Evolutionary conservation across 2,329 filamentous ascomycete genomes (phyloP), one percentile per base, ranked within the genome.

Genomic region (Coccinonectria pachysandricola): DNA sequence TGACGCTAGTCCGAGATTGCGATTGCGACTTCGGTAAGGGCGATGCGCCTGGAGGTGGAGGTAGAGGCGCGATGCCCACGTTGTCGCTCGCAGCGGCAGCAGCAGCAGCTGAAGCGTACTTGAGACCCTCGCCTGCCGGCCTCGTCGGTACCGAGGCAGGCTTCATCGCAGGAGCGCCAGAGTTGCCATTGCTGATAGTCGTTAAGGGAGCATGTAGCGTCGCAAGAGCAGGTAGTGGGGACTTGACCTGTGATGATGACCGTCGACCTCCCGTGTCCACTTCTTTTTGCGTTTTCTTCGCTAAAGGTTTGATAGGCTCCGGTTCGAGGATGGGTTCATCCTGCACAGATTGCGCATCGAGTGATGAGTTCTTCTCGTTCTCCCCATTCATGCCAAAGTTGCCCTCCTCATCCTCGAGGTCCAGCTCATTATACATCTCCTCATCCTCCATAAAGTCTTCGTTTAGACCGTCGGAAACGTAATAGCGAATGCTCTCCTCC

Each of bases 101-200:
- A 0, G 91, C 91, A 0, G 91, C 91, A 0, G 91, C 91, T 19
- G 91, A 96, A 22, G 91, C 91, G 52, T 98, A 98, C 58, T 96
- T 96, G 40, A 98, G 65, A 2, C 82, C 84, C 53, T 96, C 88
- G 24, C 86, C 86, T 4, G 85, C 81, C 6, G 83, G 77, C 52
- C 88, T 75, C 32, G 82, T 76, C 2, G 91, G 91, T 44, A 87
- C 60, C 11, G 85, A 78, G 11, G 91, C 91, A 8, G 91, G 88
- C 62, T 96, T 98, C 88, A 96, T 96, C 27, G 68, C 62, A 27
- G 65, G 66, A 27, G 65, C 66, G 31, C 68, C 60, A 26, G 67
- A 42, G 19, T 39, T 52, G 49, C 70, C 70, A 50, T 70, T 81
- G 42, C 71, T 68, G 31, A 69, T 68, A 31, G 64, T 71, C 8